A percentile compares a stretch with the other conserved stretches of the same genome.
These are phyloP conservation scores for Picea glauca DNA, from an alignment of 75 land plant genomes.

Conservation along the genomic window DNA sequence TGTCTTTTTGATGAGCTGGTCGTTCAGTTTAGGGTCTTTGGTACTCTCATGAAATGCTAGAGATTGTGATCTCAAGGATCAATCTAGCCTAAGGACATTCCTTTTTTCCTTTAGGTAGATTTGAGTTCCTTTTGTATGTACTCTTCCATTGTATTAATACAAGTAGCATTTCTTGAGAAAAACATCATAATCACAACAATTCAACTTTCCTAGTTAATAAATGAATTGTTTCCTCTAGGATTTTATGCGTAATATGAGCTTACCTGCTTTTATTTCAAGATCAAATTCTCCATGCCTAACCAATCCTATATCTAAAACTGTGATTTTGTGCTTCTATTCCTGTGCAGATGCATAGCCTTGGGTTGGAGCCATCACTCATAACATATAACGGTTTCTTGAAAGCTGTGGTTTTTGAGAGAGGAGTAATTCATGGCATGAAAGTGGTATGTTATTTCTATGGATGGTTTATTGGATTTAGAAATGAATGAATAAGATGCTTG, in stretches of 20 bases:
- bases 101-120: too few relatives aligned
- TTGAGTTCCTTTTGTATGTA: too few relatives aligned
- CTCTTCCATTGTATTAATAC: too few relatives aligned
- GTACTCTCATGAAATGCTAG: too few relatives aligned
- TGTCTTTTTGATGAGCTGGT: too few relatives aligned
- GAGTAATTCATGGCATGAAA: slow-evolving; percentile 48
- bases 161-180: too few relatives aligned
- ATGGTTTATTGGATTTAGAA: not conserved
- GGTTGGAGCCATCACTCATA: slow-evolving; percentile 44
- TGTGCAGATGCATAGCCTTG: slow-evolving; percentile 64
- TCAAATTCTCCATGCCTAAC: not conserved
- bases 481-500: not conserved
- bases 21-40: too few relatives aligned
- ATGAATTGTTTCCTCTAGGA: too few relatives aligned
- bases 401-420: slow-evolving; percentile 45
- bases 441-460: slow-evolving; percentile 31
- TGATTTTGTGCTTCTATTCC: not conserved
- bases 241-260: not conserved
- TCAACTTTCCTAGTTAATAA: too few relatives aligned
- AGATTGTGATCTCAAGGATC: too few relatives aligned
- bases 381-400: slow-evolving; percentile 62
- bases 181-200: too few relatives aligned
- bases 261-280: not conserved
- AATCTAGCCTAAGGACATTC: too few relatives aligned
- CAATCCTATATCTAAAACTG: not conserved